A percentile compares a stretch with the other conserved stretches of the same genome.
phyloP scores from a whole-genome alignment of 192 early-diverging fungal species.

The Glomus cerebriforme region DNA sequence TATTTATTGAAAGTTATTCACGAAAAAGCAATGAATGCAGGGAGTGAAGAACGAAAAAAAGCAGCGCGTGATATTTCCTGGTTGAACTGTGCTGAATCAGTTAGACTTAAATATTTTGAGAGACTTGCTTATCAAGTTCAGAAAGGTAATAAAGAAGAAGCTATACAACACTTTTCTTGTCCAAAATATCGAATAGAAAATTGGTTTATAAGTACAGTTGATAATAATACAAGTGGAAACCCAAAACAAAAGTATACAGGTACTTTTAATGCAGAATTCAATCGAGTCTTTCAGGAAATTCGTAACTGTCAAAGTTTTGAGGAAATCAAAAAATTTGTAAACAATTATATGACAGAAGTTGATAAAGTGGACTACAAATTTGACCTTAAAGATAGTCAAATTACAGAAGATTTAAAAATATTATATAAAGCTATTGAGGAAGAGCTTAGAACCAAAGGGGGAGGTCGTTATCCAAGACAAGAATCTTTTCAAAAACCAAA shows the following conservation, averaged over 20 bases:
- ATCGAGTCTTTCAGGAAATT: not conserved
- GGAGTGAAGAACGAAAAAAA: not conserved
- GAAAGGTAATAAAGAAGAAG: not conserved
- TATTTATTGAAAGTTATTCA: conserved; percentile 16
- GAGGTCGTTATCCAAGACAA: not conserved
- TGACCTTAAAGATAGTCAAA: not conserved
- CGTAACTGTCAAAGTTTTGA: conserved; percentile 21
- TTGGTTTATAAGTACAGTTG: conserved; percentile 9
- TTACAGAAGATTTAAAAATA: not conserved
- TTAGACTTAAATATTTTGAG: conserved; percentile 23
- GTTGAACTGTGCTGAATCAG: not conserved
- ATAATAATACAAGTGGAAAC: not conserved
- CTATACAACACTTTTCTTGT: not conserved
- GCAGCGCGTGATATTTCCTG: not conserved
- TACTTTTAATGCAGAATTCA: conserved; percentile 16
- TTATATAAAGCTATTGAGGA: not conserved
- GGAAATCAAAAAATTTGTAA: conserved; percentile 22
- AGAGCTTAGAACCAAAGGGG: not conserved
- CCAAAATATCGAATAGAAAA: not conserved
- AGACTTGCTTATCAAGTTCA: conserved; percentile 19
- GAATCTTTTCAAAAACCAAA: conserved; percentile 14
- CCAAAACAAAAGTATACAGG: conserved; percentile 4
- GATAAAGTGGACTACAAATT: conserved; percentile 11
- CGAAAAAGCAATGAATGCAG: conserved; percentile 24
- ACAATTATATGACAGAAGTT: conserved; percentile 18